A percentile compares a stretch with the other conserved stretches of the same genome.
Conservation (phyloP, 2,329 filamentous ascomycete species). For the Chaetomium olivaceum region DNA sequence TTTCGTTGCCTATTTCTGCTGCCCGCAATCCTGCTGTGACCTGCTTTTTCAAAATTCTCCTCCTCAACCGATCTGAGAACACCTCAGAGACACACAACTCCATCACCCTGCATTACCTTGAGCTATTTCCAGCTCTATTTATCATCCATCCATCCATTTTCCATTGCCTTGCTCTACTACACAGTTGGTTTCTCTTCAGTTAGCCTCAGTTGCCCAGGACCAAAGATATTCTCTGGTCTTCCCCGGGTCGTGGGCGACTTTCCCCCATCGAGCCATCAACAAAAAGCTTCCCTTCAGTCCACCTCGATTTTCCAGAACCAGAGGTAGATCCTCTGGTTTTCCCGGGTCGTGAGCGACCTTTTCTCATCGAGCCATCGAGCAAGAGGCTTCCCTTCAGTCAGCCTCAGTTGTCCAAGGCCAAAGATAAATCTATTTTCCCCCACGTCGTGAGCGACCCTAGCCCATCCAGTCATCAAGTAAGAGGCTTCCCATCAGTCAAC, state of each 20-base stretch:
- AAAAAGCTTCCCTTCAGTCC: too few species aligned
- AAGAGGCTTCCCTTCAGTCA: neutral
- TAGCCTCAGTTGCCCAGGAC: neutral
- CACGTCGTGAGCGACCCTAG: neutral
- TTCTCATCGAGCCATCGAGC: too few species aligned
- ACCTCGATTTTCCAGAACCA: too few species aligned
- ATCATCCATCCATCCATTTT: neutral
- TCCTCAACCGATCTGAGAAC: neutral
- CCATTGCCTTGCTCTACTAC: neutral
- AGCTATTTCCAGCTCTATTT: neutral
- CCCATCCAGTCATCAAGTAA: too few species aligned
- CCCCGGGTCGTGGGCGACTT: neutral
- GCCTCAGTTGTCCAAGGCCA: neutral
- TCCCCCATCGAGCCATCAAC: neutral
- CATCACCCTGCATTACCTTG: neutral
- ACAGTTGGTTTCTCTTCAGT: neutral
- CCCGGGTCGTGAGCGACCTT: too few species aligned
- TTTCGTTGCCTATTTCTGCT: neutral
- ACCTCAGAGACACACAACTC: neutral
- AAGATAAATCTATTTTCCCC: neutral
- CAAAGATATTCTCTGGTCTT: neutral
- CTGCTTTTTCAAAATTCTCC: constrained; percentile 1
- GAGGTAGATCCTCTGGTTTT: too few species aligned
- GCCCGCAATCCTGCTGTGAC: neutral
- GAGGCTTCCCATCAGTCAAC: neutral